These are phyloP conservation scores for Flueggea neowawraea DNA, from an alignment of 441 rosid species.

Conservation along the genomic window DNA sequence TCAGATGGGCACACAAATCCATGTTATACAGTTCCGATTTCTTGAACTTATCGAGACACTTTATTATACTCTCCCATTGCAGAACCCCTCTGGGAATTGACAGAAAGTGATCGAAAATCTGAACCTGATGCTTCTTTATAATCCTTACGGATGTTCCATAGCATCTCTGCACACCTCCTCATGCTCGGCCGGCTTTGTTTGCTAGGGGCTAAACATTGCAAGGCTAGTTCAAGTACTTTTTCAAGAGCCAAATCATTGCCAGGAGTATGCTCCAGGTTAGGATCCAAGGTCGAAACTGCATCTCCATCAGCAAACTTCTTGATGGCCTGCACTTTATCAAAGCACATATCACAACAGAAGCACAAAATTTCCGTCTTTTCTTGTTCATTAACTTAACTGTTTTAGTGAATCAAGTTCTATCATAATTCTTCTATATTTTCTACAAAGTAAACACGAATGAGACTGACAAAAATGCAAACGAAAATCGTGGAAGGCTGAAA, in stretches of 20 bases:
- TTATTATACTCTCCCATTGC: slow-evolving; percentile 5
- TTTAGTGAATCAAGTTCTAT: no score
- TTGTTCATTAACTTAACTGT: background rate
- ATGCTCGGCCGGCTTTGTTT: slow-evolving; percentile 77
- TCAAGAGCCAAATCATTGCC: slow-evolving; percentile 56
- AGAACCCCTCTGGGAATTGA: slow-evolving; percentile 31
- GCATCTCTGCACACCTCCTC: slow-evolving; percentile 81
- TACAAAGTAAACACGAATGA: no score
- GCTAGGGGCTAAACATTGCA: slow-evolving; percentile 70
- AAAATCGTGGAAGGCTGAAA: no score
- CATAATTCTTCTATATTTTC: no score
- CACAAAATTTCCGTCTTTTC: background rate
- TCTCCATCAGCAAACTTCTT: slow-evolving; percentile 68
- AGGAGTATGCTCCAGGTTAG: slow-evolving; percentile 48
- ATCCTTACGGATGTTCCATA: slow-evolving; percentile 88
- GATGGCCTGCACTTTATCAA: slow-evolving; percentile 56
- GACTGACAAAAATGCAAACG: no score
- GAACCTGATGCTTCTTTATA: slow-evolving; percentile 45
- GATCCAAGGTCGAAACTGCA: slow-evolving; percentile 58
- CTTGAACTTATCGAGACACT: no score
- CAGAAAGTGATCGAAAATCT: slow-evolving; percentile 28
- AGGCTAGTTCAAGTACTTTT: slow-evolving; percentile 71
- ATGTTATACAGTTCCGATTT: no score
- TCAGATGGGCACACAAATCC: no score
- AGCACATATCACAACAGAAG: slow-evolving; percentile 12